A percentile compares a stretch with the other conserved stretches of the same genome.
These are phyloP conservation scores for Candida sonorensis DNA, from an alignment of 805 yeast species.

Conservation along the genomic window DNA sequence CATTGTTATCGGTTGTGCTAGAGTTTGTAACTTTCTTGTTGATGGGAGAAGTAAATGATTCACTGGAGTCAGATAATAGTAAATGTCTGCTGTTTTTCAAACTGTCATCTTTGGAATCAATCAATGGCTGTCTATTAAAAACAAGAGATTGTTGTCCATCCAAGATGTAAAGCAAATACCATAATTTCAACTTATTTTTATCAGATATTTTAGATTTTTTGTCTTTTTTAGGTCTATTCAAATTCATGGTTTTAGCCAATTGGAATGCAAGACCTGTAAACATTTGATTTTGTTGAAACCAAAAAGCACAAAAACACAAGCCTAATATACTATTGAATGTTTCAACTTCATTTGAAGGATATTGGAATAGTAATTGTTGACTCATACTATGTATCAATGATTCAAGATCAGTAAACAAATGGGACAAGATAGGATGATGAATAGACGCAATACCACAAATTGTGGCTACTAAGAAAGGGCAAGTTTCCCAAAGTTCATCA, in stretches of 20 bases:
- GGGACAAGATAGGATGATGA: slow-evolving; percentile 40
- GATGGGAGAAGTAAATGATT: background rate
- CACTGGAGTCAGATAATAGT: slow-evolving; percentile 15
- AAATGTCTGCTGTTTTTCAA: slow-evolving; percentile 36
- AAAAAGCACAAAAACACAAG: slow-evolving; percentile 57
- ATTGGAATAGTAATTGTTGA: slow-evolving; percentile 26
- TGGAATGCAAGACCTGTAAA: slow-evolving; percentile 65
- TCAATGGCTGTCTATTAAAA: slow-evolving; percentile 49
- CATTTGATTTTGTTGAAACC: slow-evolving; percentile 61
- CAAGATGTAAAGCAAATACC: slow-evolving; percentile 59
- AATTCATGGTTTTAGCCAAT: slow-evolving; percentile 47
- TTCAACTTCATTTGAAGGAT: slow-evolving; percentile 36
- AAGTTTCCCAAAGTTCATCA: slow-evolving; percentile 43
- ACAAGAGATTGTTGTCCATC: slow-evolving; percentile 67
- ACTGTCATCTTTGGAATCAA: slow-evolving; percentile 39
- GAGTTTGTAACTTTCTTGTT: too few species aligned
- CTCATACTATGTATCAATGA: slow-evolving; percentile 23
- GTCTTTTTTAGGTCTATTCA: slow-evolving; percentile 26
- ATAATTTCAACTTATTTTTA: slow-evolving; percentile 48
- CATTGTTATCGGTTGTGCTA: too few species aligned
- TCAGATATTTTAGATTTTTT: slow-evolving; percentile 19
- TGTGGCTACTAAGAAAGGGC: slow-evolving; percentile 54
- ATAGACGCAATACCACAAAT: slow-evolving; percentile 57
- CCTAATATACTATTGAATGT: slow-evolving; percentile 58
- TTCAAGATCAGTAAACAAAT: slow-evolving; percentile 22